Conservation (phyloP, 805 yeast species). For the Candida tammaniensis region DNA sequence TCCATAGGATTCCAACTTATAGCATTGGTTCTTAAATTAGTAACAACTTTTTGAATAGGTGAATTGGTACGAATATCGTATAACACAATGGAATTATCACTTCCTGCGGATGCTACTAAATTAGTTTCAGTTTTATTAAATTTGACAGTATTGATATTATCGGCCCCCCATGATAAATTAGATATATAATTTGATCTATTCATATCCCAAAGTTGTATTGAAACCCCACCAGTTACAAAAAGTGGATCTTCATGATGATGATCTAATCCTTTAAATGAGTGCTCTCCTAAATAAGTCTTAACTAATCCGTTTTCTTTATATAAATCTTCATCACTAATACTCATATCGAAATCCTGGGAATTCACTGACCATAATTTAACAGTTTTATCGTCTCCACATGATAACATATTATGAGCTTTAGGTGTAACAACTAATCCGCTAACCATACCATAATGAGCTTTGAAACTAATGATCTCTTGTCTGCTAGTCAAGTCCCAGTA, state of each 20-base stretch:
- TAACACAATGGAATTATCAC: constrained; percentile 85
- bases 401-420: constrained; percentile 51
- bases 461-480: constrained; percentile 70
- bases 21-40: constrained; percentile 78
- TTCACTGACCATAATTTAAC: constrained; percentile 85
- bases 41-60: constrained; percentile 88
- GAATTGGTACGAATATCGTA: constrained; percentile 89
- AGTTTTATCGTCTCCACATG: constrained; percentile 90
- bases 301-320: constrained; percentile 50
- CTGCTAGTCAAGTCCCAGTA: constrained; percentile 88
- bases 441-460: constrained; percentile 89
- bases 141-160: constrained; percentile 75
- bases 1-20: constrained; percentile 98
- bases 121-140: constrained; percentile 91
- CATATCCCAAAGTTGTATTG: constrained; percentile 89
- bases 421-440: constrained; percentile 79
- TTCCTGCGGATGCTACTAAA: constrained; percentile 76
- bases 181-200: constrained; percentile 73
- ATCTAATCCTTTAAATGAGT: constrained; percentile 81
- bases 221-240: constrained; percentile 91
- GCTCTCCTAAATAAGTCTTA: constrained; percentile 80
- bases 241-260: constrained; percentile 71
- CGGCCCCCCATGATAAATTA: constrained; percentile 94
- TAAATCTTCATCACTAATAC: constrained; percentile 26
- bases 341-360: constrained; percentile 48